phyloP scores from a whole-genome alignment of 164 flowering plant species.

The Vitis rotundifolia region DNA sequence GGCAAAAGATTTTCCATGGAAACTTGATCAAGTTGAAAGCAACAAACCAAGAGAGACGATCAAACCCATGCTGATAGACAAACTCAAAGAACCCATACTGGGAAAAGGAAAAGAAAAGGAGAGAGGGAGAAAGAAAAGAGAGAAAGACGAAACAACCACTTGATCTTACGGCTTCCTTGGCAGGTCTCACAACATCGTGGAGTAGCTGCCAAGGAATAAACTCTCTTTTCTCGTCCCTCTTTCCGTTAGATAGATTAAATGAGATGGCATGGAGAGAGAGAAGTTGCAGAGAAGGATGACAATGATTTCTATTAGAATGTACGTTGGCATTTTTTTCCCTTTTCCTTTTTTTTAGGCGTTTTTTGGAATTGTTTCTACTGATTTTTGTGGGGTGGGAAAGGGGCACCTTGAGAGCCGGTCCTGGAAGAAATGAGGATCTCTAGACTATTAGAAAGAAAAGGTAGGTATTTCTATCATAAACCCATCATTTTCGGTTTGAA shows the following conservation, averaged over 20 bases:
- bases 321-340: conserved; percentile 3
- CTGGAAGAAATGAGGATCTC: conserved; percentile 39
- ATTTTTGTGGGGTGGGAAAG: conserved; percentile 11
- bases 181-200: conserved; percentile 6
- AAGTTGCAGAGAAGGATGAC: conserved; percentile 9
- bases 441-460: conserved; percentile 28
- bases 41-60: too few species aligned
- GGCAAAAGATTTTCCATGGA: too few species aligned
- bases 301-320: conserved; percentile 3
- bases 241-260: neutral
- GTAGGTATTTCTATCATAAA: neutral
- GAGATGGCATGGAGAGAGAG: neutral
- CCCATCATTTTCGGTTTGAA: neutral
- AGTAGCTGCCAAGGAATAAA: conserved; percentile 12
- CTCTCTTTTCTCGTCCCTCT: neutral
- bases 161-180: neutral
- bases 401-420: conserved; percentile 44
- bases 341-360: neutral
- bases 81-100: too few species aligned
- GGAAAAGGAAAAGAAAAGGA: neutral
- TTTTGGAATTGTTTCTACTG: neutral
- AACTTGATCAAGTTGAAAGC: too few species aligned
- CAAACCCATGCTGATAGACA: too few species aligned
- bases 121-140: neutral
- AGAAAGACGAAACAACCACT: too few species aligned